Conservation (phyloP, 2,329 filamentous ascomycete genomes). For the Fusarium sp. region DNA sequence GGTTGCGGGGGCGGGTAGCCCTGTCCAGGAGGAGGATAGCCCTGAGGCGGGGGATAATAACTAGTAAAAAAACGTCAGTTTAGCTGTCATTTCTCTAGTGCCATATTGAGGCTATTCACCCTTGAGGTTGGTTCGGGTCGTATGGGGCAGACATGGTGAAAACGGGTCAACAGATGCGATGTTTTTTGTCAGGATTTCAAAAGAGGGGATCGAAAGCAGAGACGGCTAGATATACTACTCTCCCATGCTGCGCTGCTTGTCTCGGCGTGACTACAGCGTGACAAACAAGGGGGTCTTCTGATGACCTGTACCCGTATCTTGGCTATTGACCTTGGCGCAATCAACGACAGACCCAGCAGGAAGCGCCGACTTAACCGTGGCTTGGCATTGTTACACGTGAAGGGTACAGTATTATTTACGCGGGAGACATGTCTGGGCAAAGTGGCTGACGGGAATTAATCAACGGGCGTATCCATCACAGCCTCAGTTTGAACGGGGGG, state of each 20-base stretch:
- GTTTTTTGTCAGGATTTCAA: not conserved
- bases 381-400: constrained; percentile 23
- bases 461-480: not conserved
- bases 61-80: constrained; percentile 20
- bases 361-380: constrained; percentile 36
- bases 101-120: constrained; percentile 6
- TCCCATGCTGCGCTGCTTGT: not conserved
- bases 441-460: not conserved
- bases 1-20: constrained; percentile 41
- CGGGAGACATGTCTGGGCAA: not conserved
- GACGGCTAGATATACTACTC: constrained; percentile 30
- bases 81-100: not conserved
- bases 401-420: not conserved
- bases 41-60: constrained; percentile 39
- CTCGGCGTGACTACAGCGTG: not conserved
- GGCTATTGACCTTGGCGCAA: constrained; percentile 37
- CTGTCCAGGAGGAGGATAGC: constrained; percentile 46
- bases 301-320: constrained; percentile 34
- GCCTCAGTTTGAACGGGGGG: not conserved
- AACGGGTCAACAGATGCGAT: not conserved
- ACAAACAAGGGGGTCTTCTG: constrained; percentile 11
- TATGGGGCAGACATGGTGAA: constrained; percentile 35
- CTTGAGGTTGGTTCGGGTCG: constrained; percentile 29
- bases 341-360: constrained; percentile 18
- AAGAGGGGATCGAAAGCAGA: not conserved